These are phyloP conservation scores for Termitomyces eurrhizus DNA, from an alignment of 768 basidiomycete genomes.

Conservation along the genomic window DNA sequence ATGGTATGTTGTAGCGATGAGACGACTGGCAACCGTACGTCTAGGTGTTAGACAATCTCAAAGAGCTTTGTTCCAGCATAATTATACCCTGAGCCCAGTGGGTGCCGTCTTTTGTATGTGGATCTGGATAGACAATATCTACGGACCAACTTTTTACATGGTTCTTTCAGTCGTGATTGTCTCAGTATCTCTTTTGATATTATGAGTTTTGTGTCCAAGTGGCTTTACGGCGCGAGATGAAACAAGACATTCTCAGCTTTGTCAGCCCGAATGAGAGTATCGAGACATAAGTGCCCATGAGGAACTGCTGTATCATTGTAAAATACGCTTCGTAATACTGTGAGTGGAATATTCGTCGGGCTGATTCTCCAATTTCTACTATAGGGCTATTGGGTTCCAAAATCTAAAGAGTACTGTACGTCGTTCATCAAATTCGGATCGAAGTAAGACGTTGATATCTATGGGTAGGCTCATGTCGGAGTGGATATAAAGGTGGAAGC, in stretches of 20 bases:
- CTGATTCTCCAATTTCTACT: no score
- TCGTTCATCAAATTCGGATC: no score
- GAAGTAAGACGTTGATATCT: no score
- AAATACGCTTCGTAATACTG: constrained; percentile 53
- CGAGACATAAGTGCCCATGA: constrained; percentile 1
- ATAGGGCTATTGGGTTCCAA: no score
- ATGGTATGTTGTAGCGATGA: constrained; percentile 58
- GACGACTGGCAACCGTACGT: constrained; percentile 34
- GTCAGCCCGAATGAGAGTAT: no score
- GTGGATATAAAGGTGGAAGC: no score
- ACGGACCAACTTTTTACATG: not conserved
- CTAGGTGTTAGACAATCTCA: not conserved
- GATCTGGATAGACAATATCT: constrained; percentile 30
- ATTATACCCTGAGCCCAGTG: constrained; percentile 31
- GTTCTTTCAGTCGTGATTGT: not conserved
- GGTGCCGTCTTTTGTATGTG: constrained; percentile 42
- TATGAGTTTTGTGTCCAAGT: not conserved
- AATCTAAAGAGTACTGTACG: no score
- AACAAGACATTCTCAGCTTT: not conserved
- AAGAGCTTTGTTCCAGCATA: constrained; percentile 8
- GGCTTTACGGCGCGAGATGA: no score
- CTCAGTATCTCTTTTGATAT: not conserved
- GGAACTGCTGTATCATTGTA: constrained; percentile 40
- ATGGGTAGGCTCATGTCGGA: no score
- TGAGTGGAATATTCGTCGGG: no score